These are phyloP conservation scores for Polytrichum commune DNA, from an alignment of 225 moss, liverwort and hornwort genomes.

Conservation along the genomic window DNA sequence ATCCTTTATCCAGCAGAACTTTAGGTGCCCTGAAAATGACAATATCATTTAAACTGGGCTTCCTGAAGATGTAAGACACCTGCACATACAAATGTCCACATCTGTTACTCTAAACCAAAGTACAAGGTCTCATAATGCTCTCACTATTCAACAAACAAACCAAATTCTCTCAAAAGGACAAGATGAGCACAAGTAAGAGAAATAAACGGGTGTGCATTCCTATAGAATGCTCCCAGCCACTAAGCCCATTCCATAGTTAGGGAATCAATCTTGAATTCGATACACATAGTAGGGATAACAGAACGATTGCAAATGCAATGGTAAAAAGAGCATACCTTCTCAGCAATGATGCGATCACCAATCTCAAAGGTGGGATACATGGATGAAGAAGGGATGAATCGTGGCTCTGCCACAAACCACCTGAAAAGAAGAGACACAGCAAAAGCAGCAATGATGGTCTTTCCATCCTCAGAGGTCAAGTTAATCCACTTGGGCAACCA, in stretches of 20 bases:
- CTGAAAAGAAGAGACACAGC: slow-evolving; percentile 85
- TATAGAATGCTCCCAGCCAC: no score
- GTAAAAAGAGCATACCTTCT: slow-evolving; percentile 53
- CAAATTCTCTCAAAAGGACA: no score
- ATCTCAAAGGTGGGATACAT: slow-evolving; percentile 98
- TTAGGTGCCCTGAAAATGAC: slow-evolving; percentile 69
- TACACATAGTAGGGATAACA: not conserved
- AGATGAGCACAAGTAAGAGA: no score
- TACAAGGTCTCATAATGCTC: no score
- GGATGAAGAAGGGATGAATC: slow-evolving; percentile 90
- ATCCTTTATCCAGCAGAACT: slow-evolving; percentile 56
- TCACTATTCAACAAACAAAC: no score
- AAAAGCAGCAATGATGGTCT: slow-evolving; percentile 84
- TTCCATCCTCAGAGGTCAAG: slow-evolving; percentile 86
- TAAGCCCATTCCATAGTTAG: no score
- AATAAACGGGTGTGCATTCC: no score
- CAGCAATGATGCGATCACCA: slow-evolving; percentile 96
- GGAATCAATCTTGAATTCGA: not conserved
- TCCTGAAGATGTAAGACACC: slow-evolving; percentile 69
- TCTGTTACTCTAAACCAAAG: no score
- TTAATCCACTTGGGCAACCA: slow-evolving; percentile 92
- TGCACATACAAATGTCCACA: slow-evolving; percentile 11
- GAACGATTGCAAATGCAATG: not conserved
- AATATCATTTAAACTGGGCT: slow-evolving; percentile 64
- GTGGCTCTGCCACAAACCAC: slow-evolving; percentile 94